Percentiles rank a stretch among this genome's conserved stretches.
These are phyloP conservation scores for Lasiodiplodia sp. DNA, from an alignment of 2,329 filamentous ascomycete genomes.

Conservation along the genomic window DNA sequence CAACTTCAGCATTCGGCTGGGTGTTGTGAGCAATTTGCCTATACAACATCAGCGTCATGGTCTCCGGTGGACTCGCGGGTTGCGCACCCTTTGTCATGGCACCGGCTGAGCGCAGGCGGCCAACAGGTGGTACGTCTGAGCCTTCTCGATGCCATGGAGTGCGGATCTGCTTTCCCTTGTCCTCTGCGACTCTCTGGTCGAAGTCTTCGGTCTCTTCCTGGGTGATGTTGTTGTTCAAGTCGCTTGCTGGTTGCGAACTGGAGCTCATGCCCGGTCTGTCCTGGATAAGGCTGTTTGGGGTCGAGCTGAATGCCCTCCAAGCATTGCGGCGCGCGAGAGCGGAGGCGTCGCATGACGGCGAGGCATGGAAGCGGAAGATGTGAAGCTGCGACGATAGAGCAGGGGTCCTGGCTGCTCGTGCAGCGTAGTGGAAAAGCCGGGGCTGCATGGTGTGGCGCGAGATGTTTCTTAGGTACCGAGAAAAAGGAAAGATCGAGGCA, in stretches of 20 bases:
- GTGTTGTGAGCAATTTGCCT: constrained; percentile 83
- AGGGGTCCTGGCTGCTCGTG: constrained; percentile 14
- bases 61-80: neutral
- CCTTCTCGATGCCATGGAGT: constrained; percentile 73
- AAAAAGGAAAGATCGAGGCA: neutral
- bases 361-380: neutral
- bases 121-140: constrained; percentile 65
- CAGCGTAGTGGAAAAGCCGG: constrained; percentile 12
- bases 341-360: neutral
- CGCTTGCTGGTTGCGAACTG: constrained; percentile 46
- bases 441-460: constrained; percentile 8
- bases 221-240: constrained; percentile 54
- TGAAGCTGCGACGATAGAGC: neutral
- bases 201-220: constrained; percentile 57
- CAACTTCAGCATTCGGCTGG: constrained; percentile 80
- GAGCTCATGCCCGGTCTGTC: constrained; percentile 35
- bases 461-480: neutral
- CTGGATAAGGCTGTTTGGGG: neutral
- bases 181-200: constrained; percentile 50
- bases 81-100: constrained; percentile 69
- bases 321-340: neutral
- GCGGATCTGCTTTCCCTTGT: constrained; percentile 64
- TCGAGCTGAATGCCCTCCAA: neutral
- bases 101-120: constrained; percentile 58
- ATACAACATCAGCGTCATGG: constrained; percentile 24